phyloP scores from a whole-genome alignment of 768 basidiomycete genomes.

The Macrocybe gigantea region DNA sequence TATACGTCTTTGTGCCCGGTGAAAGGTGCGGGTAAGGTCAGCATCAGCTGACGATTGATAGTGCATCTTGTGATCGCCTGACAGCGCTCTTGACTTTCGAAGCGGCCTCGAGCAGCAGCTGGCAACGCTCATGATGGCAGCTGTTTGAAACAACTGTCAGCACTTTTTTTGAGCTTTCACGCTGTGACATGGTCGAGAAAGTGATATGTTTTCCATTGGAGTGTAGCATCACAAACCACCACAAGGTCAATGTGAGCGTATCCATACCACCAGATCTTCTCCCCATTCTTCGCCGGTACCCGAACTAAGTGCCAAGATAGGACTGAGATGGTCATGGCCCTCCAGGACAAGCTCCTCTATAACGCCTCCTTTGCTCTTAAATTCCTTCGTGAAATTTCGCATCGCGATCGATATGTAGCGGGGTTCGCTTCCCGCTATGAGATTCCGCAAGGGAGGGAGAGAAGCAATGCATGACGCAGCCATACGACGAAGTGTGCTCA shows the following conservation, averaged over 20 bases:
- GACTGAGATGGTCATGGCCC: conserved; percentile 22
- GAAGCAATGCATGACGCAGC: conserved; percentile 2
- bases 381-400: conserved; percentile 9
- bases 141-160: too few relatives aligned
- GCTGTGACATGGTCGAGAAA: too few relatives aligned
- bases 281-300: conserved; percentile 20
- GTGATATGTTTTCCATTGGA: too few relatives aligned
- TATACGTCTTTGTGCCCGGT: too few relatives aligned
- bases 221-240: too few relatives aligned
- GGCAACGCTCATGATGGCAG: too few relatives aligned
- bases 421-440: conserved; percentile 18
- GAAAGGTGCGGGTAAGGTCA: too few relatives aligned
- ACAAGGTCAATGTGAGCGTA: background rate
- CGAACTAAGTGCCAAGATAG: conserved; percentile 15
- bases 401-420: conserved; percentile 10
- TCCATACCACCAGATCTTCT: background rate
- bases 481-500: conserved; percentile 11
- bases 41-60: too few relatives aligned
- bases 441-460: conserved; percentile 14
- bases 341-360: conserved; percentile 13
- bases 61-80: too few relatives aligned
- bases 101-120: too few relatives aligned
- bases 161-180: too few relatives aligned
- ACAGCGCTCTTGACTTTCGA: too few relatives aligned
- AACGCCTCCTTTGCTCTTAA: conserved; percentile 11